Evolutionary conservation across 176 grass and related monocot species (phyloP).

Genomic region (Oryza meridionalis): DNA sequence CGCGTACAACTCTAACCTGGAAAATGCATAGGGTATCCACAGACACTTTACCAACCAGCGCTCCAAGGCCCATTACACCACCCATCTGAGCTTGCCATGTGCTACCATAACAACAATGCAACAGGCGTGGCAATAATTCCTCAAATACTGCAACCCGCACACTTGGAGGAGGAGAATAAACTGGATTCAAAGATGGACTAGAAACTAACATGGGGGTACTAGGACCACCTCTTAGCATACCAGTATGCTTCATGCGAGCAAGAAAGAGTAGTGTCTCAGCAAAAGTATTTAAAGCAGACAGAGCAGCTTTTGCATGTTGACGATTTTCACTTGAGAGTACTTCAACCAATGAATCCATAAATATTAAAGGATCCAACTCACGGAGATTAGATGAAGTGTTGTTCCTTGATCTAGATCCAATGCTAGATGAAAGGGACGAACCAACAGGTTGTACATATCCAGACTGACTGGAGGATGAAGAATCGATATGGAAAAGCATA

Average conservation of each 20-base stretch:
- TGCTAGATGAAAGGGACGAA: conserved; percentile 59
- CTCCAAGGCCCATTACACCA: conserved; percentile 94
- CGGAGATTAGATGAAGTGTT: conserved; percentile 82
- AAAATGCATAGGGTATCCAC: conserved; percentile 93
- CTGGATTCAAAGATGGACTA: conserved; percentile 96
- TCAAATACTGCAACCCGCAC: conserved; percentile 94
- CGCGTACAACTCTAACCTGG: conserved; percentile 90
- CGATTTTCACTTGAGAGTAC: conserved; percentile 92
- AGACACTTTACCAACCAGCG: conserved; percentile 94
- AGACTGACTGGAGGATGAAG: conserved; percentile 58
- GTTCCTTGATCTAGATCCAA: conserved; percentile 69
- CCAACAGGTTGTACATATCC: conserved; percentile 59
- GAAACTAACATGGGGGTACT: conserved; percentile 97
- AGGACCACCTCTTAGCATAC: conserved; percentile 81
- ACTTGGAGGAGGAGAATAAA: conserved; percentile 98
- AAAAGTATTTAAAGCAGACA: conserved; percentile 84
- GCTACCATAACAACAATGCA: conserved; percentile 98
- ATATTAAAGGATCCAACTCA: conserved; percentile 91
- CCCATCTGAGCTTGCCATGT: conserved; percentile 99
- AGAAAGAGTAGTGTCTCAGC: conserved; percentile 92
- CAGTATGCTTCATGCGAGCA: conserved; percentile 82
- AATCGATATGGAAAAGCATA: conserved; percentile 94
- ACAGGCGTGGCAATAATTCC: conserved; percentile 80
- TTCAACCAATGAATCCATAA: conserved; percentile 93
- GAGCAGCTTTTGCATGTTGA: conserved; percentile 87